Evolutionary conservation across 192 early-diverging fungal species (phyloP).

Genomic region (Ramicandelaber brevisporus): DNA sequence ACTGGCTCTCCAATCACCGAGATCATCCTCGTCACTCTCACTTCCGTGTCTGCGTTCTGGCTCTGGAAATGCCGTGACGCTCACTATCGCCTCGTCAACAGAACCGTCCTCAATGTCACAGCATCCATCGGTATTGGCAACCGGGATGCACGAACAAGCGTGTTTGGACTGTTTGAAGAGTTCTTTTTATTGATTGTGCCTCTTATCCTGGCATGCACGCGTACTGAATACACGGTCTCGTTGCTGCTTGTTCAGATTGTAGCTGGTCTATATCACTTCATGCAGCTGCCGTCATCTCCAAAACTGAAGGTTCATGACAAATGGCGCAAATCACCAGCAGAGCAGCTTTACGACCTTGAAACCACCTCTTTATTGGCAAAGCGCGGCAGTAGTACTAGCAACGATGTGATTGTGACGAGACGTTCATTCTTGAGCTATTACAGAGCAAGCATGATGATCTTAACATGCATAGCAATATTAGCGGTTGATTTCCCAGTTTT

Average conservation of each 20-base stretch:
- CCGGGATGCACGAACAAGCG: too few species aligned
- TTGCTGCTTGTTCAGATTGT: too few species aligned
- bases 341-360: background rate
- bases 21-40: conserved; percentile 13
- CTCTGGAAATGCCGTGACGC: background rate
- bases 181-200: too few species aligned
- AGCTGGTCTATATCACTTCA: too few species aligned
- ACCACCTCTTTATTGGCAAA: background rate
- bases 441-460: conserved; percentile 48
- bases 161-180: too few species aligned
- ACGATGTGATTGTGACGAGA: conserved; percentile 1
- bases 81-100: background rate
- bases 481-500: conserved; percentile 88
- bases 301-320: background rate
- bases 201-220: too few species aligned
- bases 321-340: background rate
- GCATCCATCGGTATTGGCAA: background rate
- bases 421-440: conserved; percentile 37
- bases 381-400: background rate
- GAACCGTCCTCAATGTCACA: background rate
- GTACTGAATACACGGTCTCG: too few species aligned
- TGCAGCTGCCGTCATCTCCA: background rate
- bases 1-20: conserved; percentile 22
- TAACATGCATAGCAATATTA: conserved; percentile 66
- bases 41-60: conserved; percentile 4